Evolutionary conservation across 192 early-diverging fungal species (phyloP).

Genomic region (Gamsiella multidivaricata): DNA sequence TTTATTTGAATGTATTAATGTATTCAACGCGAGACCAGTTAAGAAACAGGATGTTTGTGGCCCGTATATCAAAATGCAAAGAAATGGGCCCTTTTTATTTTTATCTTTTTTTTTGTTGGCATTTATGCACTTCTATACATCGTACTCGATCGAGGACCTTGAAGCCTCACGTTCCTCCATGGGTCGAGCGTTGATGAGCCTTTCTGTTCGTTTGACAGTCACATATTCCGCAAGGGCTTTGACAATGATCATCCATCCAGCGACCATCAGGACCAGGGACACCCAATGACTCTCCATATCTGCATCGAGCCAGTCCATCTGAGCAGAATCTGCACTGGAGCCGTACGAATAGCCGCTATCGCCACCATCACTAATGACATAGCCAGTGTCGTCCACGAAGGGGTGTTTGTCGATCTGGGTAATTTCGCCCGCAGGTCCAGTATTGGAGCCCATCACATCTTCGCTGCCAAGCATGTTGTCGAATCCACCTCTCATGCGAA

Average conservation of each 20-base stretch:
- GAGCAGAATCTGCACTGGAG: slow-evolving; percentile 4
- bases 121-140: too few relatives aligned
- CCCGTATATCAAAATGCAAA: too few relatives aligned
- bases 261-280: slow-evolving; percentile 77
- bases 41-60: too few relatives aligned
- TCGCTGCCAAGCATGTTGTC: slow-evolving; percentile 48
- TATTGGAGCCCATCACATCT: background rate
- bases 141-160: background rate
- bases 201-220: slow-evolving; percentile 75
- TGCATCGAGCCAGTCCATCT: slow-evolving; percentile 31
- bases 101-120: too few relatives aligned
- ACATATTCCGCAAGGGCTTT: slow-evolving; percentile 78
- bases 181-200: slow-evolving; percentile 60
- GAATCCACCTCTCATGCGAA: slow-evolving; percentile 67
- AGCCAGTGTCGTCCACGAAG: slow-evolving; percentile 24
- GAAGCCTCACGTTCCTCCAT: background rate
- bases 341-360: slow-evolving; percentile 5
- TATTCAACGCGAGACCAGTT: too few relatives aligned
- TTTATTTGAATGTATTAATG: too few relatives aligned
- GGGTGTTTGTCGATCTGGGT: slow-evolving; percentile 25
- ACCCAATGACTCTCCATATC: slow-evolving; percentile 70
- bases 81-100: too few relatives aligned
- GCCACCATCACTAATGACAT: slow-evolving; percentile 18
- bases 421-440: slow-evolving; percentile 22
- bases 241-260: slow-evolving; percentile 78